Percentiles rank a stretch among this genome's conserved stretches.
Conservation (phyloP, 176 grass and related monocot species). For the Elymus sibiricus region DNA sequence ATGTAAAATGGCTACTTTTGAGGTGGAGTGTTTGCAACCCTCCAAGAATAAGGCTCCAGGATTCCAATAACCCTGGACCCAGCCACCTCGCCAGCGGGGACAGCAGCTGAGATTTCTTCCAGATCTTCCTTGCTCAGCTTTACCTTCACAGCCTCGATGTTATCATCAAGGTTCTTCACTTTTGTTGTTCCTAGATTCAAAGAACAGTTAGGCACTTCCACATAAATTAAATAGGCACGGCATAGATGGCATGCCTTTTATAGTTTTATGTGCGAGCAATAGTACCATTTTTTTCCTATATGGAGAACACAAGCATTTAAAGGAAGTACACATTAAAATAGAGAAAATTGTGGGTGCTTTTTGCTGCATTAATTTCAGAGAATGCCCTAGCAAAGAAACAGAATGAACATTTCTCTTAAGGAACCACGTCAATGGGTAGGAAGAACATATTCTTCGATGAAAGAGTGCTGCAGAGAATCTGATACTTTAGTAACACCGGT, state of each 20-base stretch:
- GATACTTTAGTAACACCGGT: background rate
- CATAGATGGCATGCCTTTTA: background rate
- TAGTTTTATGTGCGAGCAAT: background rate
- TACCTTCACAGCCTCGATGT: slow-evolving; percentile 60
- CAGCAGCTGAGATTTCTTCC: slow-evolving; percentile 47
- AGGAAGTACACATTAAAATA: too few species aligned
- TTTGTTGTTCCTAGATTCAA: slow-evolving; percentile 72
- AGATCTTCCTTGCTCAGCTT: slow-evolving; percentile 69
- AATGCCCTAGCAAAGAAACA: background rate
- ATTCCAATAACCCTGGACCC: slow-evolving; percentile 54
- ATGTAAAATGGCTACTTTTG: slow-evolving; percentile 31
- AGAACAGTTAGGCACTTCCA: slow-evolving; percentile 2
- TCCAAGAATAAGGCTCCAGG: slow-evolving; percentile 61
- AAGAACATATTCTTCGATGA: slow-evolving; percentile 28
- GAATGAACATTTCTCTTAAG: background rate
- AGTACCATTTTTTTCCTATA: background rate
- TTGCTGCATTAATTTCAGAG: background rate
- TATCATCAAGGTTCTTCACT: slow-evolving; percentile 64
- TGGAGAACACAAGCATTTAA: background rate
- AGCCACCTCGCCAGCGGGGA: slow-evolving; percentile 47
- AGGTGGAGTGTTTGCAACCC: slow-evolving; percentile 61
- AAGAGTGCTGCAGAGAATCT: slow-evolving; percentile 5
- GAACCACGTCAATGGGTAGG: background rate
- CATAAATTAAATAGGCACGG: slow-evolving; percentile 9
- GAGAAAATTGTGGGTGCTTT: background rate